Conservation (phyloP, 805 yeast species). For the Danielozyma ontarioensis region DNA sequence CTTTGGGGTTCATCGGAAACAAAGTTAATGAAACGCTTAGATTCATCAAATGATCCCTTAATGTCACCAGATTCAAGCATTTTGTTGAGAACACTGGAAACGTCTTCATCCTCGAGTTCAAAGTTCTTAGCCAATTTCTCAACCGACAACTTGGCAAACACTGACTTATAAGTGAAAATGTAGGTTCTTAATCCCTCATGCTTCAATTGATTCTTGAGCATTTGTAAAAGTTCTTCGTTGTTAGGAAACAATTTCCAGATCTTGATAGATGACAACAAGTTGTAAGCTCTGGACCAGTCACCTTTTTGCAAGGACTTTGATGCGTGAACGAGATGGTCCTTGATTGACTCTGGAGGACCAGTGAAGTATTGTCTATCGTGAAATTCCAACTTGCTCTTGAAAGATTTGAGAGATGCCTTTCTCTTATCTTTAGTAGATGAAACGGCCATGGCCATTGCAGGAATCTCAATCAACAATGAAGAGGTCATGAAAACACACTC, state of each 20-base stretch:
- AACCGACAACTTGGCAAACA: slow-evolving; percentile 70
- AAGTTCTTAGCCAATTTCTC: slow-evolving; percentile 61
- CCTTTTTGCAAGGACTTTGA: slow-evolving; percentile 85
- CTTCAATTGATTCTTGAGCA: slow-evolving; percentile 77
- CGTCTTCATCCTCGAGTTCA: slow-evolving; percentile 51
- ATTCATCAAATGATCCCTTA: slow-evolving; percentile 67
- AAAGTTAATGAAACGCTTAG: slow-evolving; percentile 58
- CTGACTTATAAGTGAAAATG: slow-evolving; percentile 74
- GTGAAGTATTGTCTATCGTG: slow-evolving; percentile 92
- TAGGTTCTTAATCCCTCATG: slow-evolving; percentile 91
- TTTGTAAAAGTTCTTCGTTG: slow-evolving; percentile 57
- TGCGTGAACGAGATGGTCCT: slow-evolving; percentile 90
- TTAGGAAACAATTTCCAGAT: slow-evolving; percentile 82
- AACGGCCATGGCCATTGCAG: slow-evolving; percentile 73
- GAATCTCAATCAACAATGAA: slow-evolving; percentile 86
- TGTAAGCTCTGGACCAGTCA: slow-evolving; percentile 78
- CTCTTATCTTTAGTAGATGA: slow-evolving; percentile 54
- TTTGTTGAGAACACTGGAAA: slow-evolving; percentile 61
- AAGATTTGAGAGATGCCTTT: slow-evolving; percentile 65
- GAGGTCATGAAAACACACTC: slow-evolving; percentile 92
- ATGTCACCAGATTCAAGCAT: slow-evolving; percentile 78
- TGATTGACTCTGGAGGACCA: slow-evolving; percentile 96
- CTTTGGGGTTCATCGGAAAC: slow-evolving; percentile 68
- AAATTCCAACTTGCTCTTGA: slow-evolving; percentile 86
- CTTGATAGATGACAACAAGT: slow-evolving; percentile 68